Evolutionary conservation across 208 protist species (phyloP).

Genomic region (Leishmania braziliensis): DNA sequence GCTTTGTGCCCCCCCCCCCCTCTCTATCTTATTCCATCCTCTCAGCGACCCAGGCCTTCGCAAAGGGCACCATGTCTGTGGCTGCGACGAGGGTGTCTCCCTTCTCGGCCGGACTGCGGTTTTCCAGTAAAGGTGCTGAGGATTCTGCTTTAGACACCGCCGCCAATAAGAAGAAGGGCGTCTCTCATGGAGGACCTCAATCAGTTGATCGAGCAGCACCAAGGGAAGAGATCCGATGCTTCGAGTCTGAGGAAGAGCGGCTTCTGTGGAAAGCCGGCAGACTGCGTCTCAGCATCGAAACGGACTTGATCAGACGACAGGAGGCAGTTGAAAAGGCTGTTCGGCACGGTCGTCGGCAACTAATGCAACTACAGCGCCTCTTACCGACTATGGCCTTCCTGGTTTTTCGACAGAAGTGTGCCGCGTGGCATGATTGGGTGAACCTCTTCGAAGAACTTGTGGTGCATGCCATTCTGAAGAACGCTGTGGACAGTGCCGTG

Average conservation of each 20-base stretch:
- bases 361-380: conserved; percentile 8
- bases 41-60: not conserved
- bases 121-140: not conserved
- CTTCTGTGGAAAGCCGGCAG: conserved; percentile 6
- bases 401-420: conserved; percentile 14
- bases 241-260: conserved; percentile 15
- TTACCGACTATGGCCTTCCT: conserved; percentile 21
- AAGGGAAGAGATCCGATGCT: too few species aligned
- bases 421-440: conserved; percentile 2
- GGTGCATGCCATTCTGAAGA: conserved; percentile 26
- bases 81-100: not conserved
- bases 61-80: conserved; percentile 3
- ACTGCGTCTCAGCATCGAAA: conserved; percentile 8
- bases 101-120: conserved; percentile 24
- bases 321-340: conserved; percentile 16
- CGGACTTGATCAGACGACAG: conserved; percentile 9
- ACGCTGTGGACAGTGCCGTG: conserved; percentile 20
- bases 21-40: not conserved
- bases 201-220: not conserved
- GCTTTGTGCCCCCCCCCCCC: not conserved
- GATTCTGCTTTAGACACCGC: not conserved
- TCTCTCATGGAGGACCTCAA: not conserved
- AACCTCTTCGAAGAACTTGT: conserved; percentile 32
- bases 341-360: conserved; percentile 2
- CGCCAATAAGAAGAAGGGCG: not conserved